Evolutionary conservation across 2,329 filamentous ascomycete species (phyloP), one percentile per base, ranked within the genome.

Genomic region (Epichloe typhina): DNA sequence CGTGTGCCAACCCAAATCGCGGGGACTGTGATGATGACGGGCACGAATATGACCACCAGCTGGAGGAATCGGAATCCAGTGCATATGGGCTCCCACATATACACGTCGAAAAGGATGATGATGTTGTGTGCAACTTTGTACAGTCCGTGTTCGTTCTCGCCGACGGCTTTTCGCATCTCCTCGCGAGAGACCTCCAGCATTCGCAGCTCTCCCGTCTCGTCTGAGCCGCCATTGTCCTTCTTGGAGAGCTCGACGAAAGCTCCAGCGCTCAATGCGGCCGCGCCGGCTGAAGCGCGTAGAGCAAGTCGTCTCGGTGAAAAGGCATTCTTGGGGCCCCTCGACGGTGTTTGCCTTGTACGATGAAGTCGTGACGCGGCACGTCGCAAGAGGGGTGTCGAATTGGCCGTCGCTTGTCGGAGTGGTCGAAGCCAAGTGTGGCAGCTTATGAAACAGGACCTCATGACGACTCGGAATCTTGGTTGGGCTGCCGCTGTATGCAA

Each of bases 51-150:
- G 53, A 84, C 66, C 46, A 88, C 80, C 5, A 98, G 73, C 62
- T 96, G 88, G 17, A 96, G 66, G 59, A 98, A 94, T n/a, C 93
- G 79, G 45, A 91, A 66, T 0, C 86, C 87, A 0, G 91, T 98
- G 50, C 84, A 89, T 26, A 96, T 66, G 0, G 93, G 91, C 66
- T 98, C 93, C 75, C 78, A 79, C n/a, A 91, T 67, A 61, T 82
- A 87, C 1, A 77, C 54, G 59, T 95, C 87, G 38, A 93, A 56
- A 51, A 84, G 79, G 33, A 88, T 73, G 52, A 83, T 72, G 31
- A 87, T 61, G 12, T 73, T 73, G 55, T 83, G 78, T 46, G 76
- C 69, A 6, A 83, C 59, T 46, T 79, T 76, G 13, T 69, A 70
- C 13, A 88, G 63, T 0, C 83, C 80, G 39, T 71, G 72, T 33